These are phyloP conservation scores for Backusella macrospora DNA, from an alignment of 192 early-diverging fungal species.

Conservation along the genomic window DNA sequence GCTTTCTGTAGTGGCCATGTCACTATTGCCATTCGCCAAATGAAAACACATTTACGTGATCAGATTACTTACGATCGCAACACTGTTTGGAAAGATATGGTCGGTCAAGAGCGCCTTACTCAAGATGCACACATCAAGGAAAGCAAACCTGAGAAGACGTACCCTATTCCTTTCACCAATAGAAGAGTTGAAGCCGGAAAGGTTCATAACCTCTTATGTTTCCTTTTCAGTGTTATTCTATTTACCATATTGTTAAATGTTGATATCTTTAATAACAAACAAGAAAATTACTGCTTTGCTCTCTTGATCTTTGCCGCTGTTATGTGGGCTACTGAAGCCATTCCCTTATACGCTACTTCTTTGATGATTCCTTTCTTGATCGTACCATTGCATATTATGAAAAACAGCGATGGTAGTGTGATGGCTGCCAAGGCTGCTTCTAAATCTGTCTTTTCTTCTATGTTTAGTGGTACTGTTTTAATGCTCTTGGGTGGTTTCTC, in stretches of 20 bases:
- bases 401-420: constrained; percentile 41
- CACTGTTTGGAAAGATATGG: constrained; percentile 82
- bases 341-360: constrained; percentile 77
- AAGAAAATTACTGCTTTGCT: constrained; percentile 88
- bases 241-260: constrained; percentile 63
- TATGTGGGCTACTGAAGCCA: constrained; percentile 85
- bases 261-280: constrained; percentile 62
- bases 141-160: constrained; percentile 34
- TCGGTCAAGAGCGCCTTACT: constrained; percentile 63
- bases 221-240: constrained; percentile 52
- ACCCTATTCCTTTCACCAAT: constrained; percentile 32
- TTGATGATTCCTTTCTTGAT: constrained; percentile 70
- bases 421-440: constrained; percentile 61
- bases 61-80: constrained; percentile 75
- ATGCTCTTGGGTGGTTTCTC: constrained; percentile 78
- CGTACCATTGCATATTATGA: constrained; percentile 64
- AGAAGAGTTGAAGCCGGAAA: neutral
- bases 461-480: constrained; percentile 83
- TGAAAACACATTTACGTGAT: constrained; percentile 65
- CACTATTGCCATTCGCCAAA: constrained; percentile 55
- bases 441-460: constrained; percentile 69
- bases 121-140: constrained; percentile 45
- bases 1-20: constrained; percentile 60
- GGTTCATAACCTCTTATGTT: constrained; percentile 21
- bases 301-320: constrained; percentile 81